These are phyloP conservation scores for Sporothrix protearum DNA, from an alignment of 2,329 filamentous ascomycete genomes.

Conservation along the genomic window DNA sequence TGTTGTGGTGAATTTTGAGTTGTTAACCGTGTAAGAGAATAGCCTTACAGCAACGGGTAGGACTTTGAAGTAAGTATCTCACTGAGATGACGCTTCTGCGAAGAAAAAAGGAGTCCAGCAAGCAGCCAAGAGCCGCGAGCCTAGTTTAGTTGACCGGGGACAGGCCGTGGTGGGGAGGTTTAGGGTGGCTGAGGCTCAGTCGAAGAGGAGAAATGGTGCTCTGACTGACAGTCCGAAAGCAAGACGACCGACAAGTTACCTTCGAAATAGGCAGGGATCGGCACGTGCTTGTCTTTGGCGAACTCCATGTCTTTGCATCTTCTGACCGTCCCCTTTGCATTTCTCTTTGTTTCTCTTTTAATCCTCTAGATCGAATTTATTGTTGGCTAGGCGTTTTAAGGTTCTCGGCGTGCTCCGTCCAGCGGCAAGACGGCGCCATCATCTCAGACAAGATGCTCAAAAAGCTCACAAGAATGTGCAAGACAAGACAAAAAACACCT, in stretches of 20 bases:
- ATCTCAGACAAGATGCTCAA: background rate
- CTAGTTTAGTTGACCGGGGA: background rate
- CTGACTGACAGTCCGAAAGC: background rate
- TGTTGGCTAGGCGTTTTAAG: background rate
- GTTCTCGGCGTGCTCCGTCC: conserved; percentile 1
- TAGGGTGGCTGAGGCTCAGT: background rate
- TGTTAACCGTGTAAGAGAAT: background rate
- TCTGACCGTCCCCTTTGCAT: background rate
- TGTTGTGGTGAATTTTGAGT: conserved; percentile 14
- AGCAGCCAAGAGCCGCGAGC: background rate
- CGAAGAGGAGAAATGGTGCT: background rate
- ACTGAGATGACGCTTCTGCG: background rate
- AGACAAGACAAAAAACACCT: background rate
- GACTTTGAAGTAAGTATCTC: background rate
- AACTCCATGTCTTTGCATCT: background rate
- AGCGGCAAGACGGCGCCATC: background rate
- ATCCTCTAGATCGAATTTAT: background rate
- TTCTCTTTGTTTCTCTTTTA: background rate
- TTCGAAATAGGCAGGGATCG: conserved; percentile 1
- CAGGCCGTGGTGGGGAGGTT: too few relatives aligned
- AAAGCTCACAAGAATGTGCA: background rate
- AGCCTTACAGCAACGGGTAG: background rate
- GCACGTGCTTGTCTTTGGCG: background rate
- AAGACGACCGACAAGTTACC: background rate
- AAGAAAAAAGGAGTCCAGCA: background rate